Evolutionary conservation across 2,329 filamentous ascomycete genomes (phyloP), one percentile per base, ranked within the genome.

Genomic region (Cladosporium phlei): DNA sequence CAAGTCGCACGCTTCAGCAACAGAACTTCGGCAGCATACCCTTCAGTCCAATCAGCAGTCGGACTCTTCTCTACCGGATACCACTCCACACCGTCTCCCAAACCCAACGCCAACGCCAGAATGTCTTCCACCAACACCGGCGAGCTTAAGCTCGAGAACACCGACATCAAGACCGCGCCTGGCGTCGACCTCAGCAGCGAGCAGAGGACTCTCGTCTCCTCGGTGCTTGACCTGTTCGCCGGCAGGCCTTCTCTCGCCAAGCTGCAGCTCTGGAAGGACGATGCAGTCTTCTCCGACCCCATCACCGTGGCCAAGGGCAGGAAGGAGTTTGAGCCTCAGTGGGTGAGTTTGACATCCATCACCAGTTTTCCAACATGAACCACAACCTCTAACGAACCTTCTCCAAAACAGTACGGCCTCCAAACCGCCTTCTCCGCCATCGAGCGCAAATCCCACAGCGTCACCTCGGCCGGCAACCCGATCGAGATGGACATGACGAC

Each of bases 141-240:
- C 49, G 58, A 63, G 38, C 61, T 72, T 48, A 70, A 70, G 34
- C 75, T 82, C 52, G 73, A 77, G 56, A 78, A 72, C 59, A 77
- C 69, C n/a, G 65, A 73, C 56, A 70, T 83, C 58, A 69, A 74
- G 35, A 73, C 73, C 8, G 70, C 69, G 0, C 54, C 72, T 0
- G 77, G 77, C 10, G 70, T 82, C 11, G 61, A 69, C 1, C 68
- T 82, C 11, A 69, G 68, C 14, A 53, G 66, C 0, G 59, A 70
- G 16, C 77, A 83, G 56, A 74, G 74, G 50, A 70, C 78, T 0
- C 49, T 82, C 24, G 73, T 82, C 10, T 76, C 76, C 48, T 76
- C 73, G 35, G 70, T 83, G 11, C 70, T 84, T 19, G 80, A 83
- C 58, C 73, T 83, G 38, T 83, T 83, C 59, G 75, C 77, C 25